Conservation (phyloP, 2,329 filamentous ascomycete genomes). For the Endoconidiophora laricicola region DNA sequence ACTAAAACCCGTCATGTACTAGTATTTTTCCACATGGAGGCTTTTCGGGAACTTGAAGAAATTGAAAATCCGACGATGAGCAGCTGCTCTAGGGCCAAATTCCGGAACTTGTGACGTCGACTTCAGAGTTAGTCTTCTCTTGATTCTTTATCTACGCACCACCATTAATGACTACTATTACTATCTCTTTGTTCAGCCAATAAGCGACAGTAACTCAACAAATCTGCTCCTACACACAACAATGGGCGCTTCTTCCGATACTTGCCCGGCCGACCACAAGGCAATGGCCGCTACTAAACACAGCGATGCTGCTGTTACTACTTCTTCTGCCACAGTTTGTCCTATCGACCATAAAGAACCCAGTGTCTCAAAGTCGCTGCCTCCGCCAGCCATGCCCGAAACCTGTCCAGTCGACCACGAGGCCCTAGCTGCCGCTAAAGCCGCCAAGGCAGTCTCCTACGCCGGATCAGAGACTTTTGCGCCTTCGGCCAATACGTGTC, state of each 20-base stretch:
- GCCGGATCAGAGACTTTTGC: background rate
- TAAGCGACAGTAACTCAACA: too few relatives aligned
- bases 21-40: too few relatives aligned
- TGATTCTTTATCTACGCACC: too few relatives aligned
- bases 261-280: constrained; percentile 8
- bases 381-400: constrained; percentile 1
- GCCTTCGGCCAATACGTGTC: constrained; percentile 33
- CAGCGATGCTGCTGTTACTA: background rate
- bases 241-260: constrained; percentile 1
- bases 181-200: too few relatives aligned
- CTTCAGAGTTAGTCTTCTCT: too few relatives aligned
- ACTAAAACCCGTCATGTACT: too few relatives aligned
- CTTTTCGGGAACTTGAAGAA: background rate
- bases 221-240: too few relatives aligned
- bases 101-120: too few relatives aligned
- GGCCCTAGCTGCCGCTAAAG: constrained; percentile 1
- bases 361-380: constrained; percentile 9
- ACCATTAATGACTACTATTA: too few relatives aligned
- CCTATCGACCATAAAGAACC: constrained; percentile 13
- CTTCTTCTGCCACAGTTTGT: constrained; percentile 21
- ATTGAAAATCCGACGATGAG: background rate
- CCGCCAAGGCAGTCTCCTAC: background rate
- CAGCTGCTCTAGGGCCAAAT: too few relatives aligned
- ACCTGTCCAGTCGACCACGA: constrained; percentile 9
- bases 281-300: constrained; percentile 2